Conservation (phyloP, 2,329 filamentous ascomycete species). For the Sordariomycetes sp. region DNA sequence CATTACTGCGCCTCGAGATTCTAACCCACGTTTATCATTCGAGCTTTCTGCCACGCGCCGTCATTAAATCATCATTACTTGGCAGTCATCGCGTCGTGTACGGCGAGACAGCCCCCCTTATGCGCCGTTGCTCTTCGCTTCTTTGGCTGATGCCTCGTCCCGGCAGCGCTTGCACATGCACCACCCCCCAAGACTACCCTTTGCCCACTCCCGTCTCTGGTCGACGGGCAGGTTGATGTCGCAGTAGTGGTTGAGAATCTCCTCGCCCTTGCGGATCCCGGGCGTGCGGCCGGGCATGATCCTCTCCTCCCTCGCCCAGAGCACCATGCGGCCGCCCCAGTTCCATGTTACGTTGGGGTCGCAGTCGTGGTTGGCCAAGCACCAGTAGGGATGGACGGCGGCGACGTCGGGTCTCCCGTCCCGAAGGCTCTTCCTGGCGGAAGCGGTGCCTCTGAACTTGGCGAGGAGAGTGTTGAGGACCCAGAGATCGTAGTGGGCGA, state of each 20-base stretch:
- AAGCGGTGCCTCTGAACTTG: constrained; percentile 90
- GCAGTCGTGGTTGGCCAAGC: constrained; percentile 91
- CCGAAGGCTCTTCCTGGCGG: constrained; percentile 65
- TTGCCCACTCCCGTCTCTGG: constrained; percentile 80
- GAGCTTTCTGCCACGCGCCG: too few relatives aligned
- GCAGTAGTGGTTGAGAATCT: constrained; percentile 91
- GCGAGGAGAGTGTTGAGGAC: constrained; percentile 85
- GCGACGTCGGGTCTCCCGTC: constrained; percentile 84
- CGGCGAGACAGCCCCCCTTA: too few relatives aligned
- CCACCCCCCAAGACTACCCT: constrained; percentile 76
- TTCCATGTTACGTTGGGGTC: constrained; percentile 94
- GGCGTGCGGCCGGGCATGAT: constrained; percentile 39
- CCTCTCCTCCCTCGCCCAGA: constrained; percentile 52
- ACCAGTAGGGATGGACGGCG: constrained; percentile 93
- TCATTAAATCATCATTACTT: too few relatives aligned
- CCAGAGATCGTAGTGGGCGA: constrained; percentile 62
- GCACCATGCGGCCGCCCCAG: constrained; percentile 72
- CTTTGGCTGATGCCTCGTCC: constrained; percentile 48
- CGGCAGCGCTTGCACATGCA: constrained; percentile 82
- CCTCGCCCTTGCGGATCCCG: constrained; percentile 68
- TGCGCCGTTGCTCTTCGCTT: not conserved
- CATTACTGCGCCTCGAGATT: too few relatives aligned
- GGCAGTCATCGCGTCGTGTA: too few relatives aligned
- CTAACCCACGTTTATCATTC: too few relatives aligned
- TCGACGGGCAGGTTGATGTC: constrained; percentile 71